Percentiles rank a stretch among this genome's conserved stretches.
Conservation (phyloP, 2,329 filamentous ascomycete genomes). For the Xylogone sp. region DNA sequence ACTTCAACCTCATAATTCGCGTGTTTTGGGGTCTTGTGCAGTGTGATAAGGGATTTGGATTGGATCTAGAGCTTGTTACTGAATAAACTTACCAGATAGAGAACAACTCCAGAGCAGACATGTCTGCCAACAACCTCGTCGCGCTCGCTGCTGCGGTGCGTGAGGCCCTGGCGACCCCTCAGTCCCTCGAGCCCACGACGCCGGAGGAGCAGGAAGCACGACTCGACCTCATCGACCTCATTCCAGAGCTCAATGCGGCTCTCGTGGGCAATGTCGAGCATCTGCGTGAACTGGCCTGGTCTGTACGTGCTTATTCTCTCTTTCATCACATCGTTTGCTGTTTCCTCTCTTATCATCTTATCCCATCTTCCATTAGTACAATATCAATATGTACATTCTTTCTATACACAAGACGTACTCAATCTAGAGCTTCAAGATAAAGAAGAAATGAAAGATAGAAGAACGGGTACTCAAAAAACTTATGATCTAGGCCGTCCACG, state of each 20-base stretch:
- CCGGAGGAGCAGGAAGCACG: conserved; percentile 10
- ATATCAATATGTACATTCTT: too few relatives aligned
- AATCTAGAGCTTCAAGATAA: too few relatives aligned
- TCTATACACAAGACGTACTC: too few relatives aligned
- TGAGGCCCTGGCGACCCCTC: conserved; percentile 4
- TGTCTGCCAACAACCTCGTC: conserved; percentile 4
- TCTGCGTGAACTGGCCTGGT: conserved; percentile 12
- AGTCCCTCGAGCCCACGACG: background rate
- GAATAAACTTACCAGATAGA: too few relatives aligned
- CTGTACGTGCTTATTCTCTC: conserved; percentile 1
- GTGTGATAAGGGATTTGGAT: too few relatives aligned
- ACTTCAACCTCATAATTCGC: too few relatives aligned
- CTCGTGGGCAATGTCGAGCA: conserved; percentile 8
- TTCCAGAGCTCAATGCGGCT: conserved; percentile 7
- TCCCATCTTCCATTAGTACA: too few relatives aligned
- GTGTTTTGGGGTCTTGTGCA: too few relatives aligned
- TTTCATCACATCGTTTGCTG: background rate
- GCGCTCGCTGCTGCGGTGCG: conserved; percentile 7
- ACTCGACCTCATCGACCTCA: conserved; percentile 12
- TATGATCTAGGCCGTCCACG: conserved; percentile 1
- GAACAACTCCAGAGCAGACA: too few relatives aligned
- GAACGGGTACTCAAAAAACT: too few relatives aligned
- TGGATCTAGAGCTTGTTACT: too few relatives aligned
- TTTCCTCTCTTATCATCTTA: background rate
- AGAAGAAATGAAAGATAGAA: too few relatives aligned